phyloP scores from a whole-genome alignment of 2,329 filamentous ascomycete species.

The Graphilbum ipis-grandicollis region DNA sequence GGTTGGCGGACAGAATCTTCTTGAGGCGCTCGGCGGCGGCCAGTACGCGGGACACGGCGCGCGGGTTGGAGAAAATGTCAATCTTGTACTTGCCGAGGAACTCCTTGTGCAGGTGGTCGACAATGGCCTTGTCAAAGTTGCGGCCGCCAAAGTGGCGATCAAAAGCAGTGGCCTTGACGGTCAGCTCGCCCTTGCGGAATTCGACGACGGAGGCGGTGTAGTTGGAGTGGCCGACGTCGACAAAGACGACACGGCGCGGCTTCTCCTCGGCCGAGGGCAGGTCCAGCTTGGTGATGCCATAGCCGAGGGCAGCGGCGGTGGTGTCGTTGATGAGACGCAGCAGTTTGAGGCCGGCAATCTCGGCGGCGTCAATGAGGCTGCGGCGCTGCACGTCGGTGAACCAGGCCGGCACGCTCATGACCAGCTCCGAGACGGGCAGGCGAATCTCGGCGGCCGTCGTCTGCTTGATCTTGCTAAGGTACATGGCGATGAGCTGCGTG shows the following conservation, averaged over 20 bases:
- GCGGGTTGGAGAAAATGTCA: constrained; percentile 78
- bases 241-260: constrained; percentile 74
- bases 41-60: constrained; percentile 73
- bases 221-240: constrained; percentile 94
- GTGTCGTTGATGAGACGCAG: constrained; percentile 96
- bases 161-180: constrained; percentile 80
- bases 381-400: constrained; percentile 92
- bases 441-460: constrained; percentile 77
- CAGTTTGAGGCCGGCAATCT: constrained; percentile 84
- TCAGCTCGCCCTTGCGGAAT: constrained; percentile 91
- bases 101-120: constrained; percentile 87
- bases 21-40: constrained; percentile 92
- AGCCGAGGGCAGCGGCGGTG: constrained; percentile 87
- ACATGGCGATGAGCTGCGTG: constrained; percentile 89
- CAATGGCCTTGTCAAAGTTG: constrained; percentile 87
- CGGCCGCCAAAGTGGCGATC: constrained; percentile 95
- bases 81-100: constrained; percentile 98
- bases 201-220: constrained; percentile 90
- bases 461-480: constrained; percentile 81
- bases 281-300: constrained; percentile 95
- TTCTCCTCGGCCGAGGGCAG: constrained; percentile 78
- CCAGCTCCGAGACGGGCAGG: constrained; percentile 80
- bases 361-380: constrained; percentile 73
- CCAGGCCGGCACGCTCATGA: constrained; percentile 90
- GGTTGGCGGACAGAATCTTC: constrained; percentile 95